A percentile compares a stretch with the other conserved stretches of the same genome.
phyloP scores from a whole-genome alignment of 352 stramenopile species.

The Globisporangium camurandrum region DNA sequence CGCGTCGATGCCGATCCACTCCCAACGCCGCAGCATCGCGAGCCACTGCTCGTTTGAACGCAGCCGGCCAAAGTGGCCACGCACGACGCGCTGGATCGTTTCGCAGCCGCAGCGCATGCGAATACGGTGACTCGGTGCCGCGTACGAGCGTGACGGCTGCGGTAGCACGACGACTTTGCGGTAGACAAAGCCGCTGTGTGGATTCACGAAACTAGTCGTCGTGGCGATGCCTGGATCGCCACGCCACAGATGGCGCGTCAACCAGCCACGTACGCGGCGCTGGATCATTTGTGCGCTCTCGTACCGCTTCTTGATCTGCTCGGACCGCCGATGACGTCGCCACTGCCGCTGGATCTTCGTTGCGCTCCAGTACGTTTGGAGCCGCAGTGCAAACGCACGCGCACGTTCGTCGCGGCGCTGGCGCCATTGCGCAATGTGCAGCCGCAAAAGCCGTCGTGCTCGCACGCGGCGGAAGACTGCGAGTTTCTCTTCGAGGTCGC shows the following conservation, averaged over 20 bases:
- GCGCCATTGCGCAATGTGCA: conserved; percentile 36
- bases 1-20: conserved; percentile 52
- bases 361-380: conserved; percentile 37
- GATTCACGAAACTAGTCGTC: conserved; percentile 30
- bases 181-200: conserved; percentile 36
- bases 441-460: conserved; percentile 37
- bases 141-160: conserved; percentile 42
- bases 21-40: conserved; percentile 62
- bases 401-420: conserved; percentile 20
- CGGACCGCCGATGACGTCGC: conserved; percentile 37
- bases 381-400: conserved; percentile 19
- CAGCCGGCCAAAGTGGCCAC: conserved; percentile 45
- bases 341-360: conserved; percentile 61
- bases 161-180: conserved; percentile 30
- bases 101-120: conserved; percentile 26
- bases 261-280: conserved; percentile 44
- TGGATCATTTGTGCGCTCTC: conserved; percentile 40
- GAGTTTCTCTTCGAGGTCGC: conserved; percentile 39
- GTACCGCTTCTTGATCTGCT: conserved; percentile 40
- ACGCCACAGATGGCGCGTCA: conserved; percentile 62
- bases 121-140: conserved; percentile 33
- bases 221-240: conserved; percentile 43
- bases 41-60: conserved; percentile 51
- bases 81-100: conserved; percentile 44
- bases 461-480: conserved; percentile 36